Conservation (phyloP, 2,329 filamentous ascomycete species). For the Simplicillium sp. region DNA sequence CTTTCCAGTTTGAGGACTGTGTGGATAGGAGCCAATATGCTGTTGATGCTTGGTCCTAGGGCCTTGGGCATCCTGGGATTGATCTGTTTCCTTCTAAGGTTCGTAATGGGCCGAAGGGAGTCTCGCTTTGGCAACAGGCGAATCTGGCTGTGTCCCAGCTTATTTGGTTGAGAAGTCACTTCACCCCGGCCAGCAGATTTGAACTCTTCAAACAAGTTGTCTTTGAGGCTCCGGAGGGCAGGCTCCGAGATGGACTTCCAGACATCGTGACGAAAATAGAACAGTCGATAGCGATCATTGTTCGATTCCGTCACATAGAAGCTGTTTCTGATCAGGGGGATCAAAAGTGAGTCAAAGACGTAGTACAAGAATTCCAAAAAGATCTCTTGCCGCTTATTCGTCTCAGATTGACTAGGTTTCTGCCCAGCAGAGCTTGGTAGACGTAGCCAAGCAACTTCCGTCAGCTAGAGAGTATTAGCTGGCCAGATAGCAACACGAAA, state of each 20-base stretch:
- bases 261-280: slow-evolving; percentile 91
- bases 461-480: slow-evolving; percentile 38
- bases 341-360: slow-evolving; percentile 80
- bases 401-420: slow-evolving; percentile 63
- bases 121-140: slow-evolving; percentile 72
- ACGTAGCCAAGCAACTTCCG: slow-evolving; percentile 63
- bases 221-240: slow-evolving; percentile 56
- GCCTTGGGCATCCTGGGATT: slow-evolving; percentile 55
- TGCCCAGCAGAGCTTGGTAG: slow-evolving; percentile 34
- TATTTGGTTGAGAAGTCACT: slow-evolving; percentile 46
- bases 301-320: slow-evolving; percentile 95
- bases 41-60: slow-evolving; percentile 31
- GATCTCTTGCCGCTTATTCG: slow-evolving; percentile 66
- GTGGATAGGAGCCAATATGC: slow-evolving; percentile 60
- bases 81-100: slow-evolving; percentile 59
- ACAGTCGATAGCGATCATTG: slow-evolving; percentile 67
- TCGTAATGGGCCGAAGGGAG: slow-evolving; percentile 77
- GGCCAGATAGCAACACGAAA: slow-evolving; percentile 2
- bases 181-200: slow-evolving; percentile 43
- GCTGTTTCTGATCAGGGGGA: slow-evolving; percentile 76
- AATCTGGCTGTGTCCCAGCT: slow-evolving; percentile 68
- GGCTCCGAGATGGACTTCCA: slow-evolving; percentile 74
- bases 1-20: slow-evolving; percentile 73
- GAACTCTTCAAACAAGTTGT: slow-evolving; percentile 71
- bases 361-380: slow-evolving; percentile 85